These are phyloP conservation scores for Pythium periplocum DNA, from an alignment of 352 stramenopile species.

Conservation along the genomic window DNA sequence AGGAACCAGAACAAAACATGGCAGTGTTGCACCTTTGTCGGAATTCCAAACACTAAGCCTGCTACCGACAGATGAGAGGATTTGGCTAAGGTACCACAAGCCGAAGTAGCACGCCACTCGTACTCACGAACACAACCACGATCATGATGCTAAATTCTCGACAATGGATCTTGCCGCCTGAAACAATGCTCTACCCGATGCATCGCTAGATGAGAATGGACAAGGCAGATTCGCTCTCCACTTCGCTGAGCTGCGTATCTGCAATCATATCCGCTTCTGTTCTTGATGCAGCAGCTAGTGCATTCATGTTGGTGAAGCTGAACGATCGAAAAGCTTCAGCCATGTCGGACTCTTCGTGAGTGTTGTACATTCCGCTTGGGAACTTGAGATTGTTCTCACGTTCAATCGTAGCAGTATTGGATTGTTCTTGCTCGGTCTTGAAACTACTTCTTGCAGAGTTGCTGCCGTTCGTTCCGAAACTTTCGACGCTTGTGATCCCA, in stretches of 20 bases:
- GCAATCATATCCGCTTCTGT: conserved; percentile 65
- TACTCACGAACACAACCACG: too few species aligned
- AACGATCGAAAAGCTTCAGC: conserved; percentile 70
- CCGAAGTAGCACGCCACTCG: too few species aligned
- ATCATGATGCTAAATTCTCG: too few species aligned
- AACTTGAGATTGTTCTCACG: conserved; percentile 38
- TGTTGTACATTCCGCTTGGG: conserved; percentile 65
- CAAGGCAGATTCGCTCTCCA: conserved; percentile 33
- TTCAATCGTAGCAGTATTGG: neutral
- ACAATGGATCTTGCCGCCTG: too few species aligned
- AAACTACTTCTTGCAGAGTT: conserved; percentile 2
- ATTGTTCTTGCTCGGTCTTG: conserved; percentile 19
- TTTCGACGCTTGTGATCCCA: too few species aligned
- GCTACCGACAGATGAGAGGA: too few species aligned
- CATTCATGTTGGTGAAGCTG: conserved; percentile 86
- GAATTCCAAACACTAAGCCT: too few species aligned
- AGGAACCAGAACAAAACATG: conserved; percentile 7
- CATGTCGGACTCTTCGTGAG: conserved; percentile 26
- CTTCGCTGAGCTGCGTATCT: conserved; percentile 32
- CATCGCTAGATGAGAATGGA: conserved; percentile 63
- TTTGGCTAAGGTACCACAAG: too few species aligned
- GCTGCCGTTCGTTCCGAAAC: conserved; percentile 2
- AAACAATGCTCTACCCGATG: too few species aligned
- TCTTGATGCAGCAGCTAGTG: conserved; percentile 64
- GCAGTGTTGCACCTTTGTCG: neutral